Conservation (phyloP, 371 early-diverging fungal genomes). For the Mucor plumbeus region DNA sequence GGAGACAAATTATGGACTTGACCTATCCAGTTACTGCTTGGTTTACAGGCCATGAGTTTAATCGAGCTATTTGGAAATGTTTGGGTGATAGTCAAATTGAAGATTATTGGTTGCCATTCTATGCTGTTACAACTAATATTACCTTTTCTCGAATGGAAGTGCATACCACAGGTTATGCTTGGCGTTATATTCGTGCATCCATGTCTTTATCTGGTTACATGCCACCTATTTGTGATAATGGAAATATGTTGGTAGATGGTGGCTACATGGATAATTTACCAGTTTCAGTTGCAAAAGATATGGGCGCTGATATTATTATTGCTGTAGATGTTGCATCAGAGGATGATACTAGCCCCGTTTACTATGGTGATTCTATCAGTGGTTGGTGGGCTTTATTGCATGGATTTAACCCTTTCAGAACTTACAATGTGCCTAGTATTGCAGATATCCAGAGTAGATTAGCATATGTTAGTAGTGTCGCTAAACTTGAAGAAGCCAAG, state of each 20-base stretch:
- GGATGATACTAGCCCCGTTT: slow-evolving; percentile 85
- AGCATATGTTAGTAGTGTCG: slow-evolving; percentile 95
- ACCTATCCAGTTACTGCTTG: slow-evolving; percentile 96
- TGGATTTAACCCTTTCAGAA: slow-evolving; percentile 82
- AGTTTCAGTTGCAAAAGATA: slow-evolving; percentile 88
- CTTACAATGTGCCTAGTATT: slow-evolving; percentile 85
- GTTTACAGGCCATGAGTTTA: slow-evolving; percentile 95
- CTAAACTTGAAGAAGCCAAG: slow-evolving; percentile 91
- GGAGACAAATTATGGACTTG: slow-evolving; percentile 92
- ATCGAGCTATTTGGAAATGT: slow-evolving; percentile 94
- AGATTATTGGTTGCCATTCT: slow-evolving; percentile 98
- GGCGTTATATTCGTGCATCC: slow-evolving; percentile 98
- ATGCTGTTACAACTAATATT: slow-evolving; percentile 97
- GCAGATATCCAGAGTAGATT: slow-evolving; percentile 98
- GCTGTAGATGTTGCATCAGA: slow-evolving; percentile 96
- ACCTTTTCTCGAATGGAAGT: slow-evolving; percentile 94
- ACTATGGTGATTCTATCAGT: slow-evolving; percentile 93
- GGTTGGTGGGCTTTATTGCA: slow-evolving; percentile 94
- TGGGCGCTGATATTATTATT: slow-evolving; percentile 95
- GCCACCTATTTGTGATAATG: slow-evolving; percentile 96
- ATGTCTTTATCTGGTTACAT: slow-evolving; percentile 97
- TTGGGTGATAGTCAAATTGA: slow-evolving; percentile 95
- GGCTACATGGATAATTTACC: slow-evolving; percentile 99
- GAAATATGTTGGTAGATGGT: slow-evolving; percentile 98
- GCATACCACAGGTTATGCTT: slow-evolving; percentile 92